Percentiles rank a stretch among this genome's conserved stretches.
These are phyloP conservation scores for Apostasia ramifera DNA, from an alignment of 106 monocot genomes.

Conservation along the genomic window DNA sequence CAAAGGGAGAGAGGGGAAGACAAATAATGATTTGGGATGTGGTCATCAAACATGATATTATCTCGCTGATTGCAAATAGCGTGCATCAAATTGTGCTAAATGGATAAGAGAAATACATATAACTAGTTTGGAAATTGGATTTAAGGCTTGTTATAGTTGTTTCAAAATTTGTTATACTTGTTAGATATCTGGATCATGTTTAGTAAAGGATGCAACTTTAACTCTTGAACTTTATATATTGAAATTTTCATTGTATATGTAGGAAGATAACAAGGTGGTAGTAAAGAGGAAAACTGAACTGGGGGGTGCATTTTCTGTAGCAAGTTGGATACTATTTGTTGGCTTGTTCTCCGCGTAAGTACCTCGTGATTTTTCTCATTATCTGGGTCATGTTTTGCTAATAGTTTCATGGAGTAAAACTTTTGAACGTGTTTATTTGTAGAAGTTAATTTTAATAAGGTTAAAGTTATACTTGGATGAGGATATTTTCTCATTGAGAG, in stretches of 20 bases:
- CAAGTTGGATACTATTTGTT: constrained; percentile 73
- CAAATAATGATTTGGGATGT: too few relatives aligned
- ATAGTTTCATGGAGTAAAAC: neutral
- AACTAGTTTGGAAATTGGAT: too few relatives aligned
- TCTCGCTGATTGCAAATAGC: too few relatives aligned
- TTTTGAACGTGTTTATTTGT: neutral
- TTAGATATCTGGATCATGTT: neutral
- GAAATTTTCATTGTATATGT: constrained; percentile 8
- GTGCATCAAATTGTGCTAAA: too few relatives aligned
- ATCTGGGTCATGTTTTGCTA: neutral
- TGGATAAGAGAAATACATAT: too few relatives aligned
- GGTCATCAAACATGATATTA: too few relatives aligned
- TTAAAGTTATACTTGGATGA: too few relatives aligned
- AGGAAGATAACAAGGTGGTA: constrained; percentile 71
- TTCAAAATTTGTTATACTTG: neutral
- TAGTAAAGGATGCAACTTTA: neutral
- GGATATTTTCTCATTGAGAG: too few relatives aligned
- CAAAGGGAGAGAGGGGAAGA: too few relatives aligned
- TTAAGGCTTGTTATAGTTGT: neutral
- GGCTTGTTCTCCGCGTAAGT: constrained; percentile 92
- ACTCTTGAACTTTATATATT: constrained; percentile 1
- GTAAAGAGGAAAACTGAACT: constrained; percentile 85
- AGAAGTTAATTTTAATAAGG: too few relatives aligned
- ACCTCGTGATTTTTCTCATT: neutral
- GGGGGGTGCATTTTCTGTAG: constrained; percentile 90